Base-by-base conservation (phyloP, 768 basidiomycete genomes). In the Amanita fuliginea region DNA sequence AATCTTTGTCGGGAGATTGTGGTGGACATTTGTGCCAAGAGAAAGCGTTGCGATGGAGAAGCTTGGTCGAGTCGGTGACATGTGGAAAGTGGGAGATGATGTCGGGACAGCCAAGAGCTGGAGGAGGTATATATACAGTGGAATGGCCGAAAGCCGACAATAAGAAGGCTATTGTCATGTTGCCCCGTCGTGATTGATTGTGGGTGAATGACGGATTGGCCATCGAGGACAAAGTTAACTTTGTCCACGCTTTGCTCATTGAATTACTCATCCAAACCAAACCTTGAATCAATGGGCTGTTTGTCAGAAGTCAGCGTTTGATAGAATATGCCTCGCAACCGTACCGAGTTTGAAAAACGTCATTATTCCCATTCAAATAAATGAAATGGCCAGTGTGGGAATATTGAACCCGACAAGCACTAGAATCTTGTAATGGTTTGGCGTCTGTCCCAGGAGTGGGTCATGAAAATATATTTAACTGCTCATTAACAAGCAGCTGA, bases 1-100 rank as follows among this genome's bases (percentile, higher is more conserved):
- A 36, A 67, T 54, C 53, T 67, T 69, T 42, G 56, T 58, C 0
- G 53, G 56, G 19, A 67, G 59, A 10, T 57, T 46, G 55, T 67
- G 67, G 51, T 64, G 53, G 3, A 50, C 44, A 37, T 56, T 58
- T n/a, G 52, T 61, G 32, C 62, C 62, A 2, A 63, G 53, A 14
- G 62, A 63, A 21, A 62, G 55, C 8, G 61, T 57, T 9, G 61
- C 53, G 46, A 63, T 63, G 10, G 59, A 54, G 51, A 59, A 61
- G 21, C 36, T 22, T 11, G 46, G 46, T 14, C 24, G 11, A 6
- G 32, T 28, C n/a, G n/a, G n/a, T 39, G 21, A 21, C 18, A 24
- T 47, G 13, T 47, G 3, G 13, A 39, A 16, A 19, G 18, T 34
- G 14, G 4, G 18, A 19, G 11, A 28, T 43, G 42, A 28, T 28